A percentile compares a stretch with the other conserved stretches of the same genome.
Conservation (phyloP, 164 flowering plant species). For the Vitis amurensis region DNA sequence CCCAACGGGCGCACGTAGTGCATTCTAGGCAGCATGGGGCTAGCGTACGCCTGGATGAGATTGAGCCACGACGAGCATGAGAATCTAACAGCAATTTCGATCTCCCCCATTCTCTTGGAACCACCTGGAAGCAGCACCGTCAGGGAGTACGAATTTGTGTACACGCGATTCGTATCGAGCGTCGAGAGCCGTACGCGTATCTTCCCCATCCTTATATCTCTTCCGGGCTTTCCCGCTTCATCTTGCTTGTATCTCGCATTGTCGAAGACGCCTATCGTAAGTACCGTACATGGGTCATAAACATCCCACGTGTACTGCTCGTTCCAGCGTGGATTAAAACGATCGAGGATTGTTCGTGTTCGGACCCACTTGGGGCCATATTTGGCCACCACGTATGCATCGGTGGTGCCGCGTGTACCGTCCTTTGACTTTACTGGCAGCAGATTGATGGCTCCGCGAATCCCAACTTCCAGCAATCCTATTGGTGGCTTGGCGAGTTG, state of each 20-base stretch:
- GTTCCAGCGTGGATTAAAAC: conserved; percentile 89
- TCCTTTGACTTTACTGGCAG: conserved; percentile 86
- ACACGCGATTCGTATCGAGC: conserved; percentile 75
- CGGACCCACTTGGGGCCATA: conserved; percentile 98
- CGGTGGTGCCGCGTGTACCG: conserved; percentile 87
- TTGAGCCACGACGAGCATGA: conserved; percentile 76
- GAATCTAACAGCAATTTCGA: conserved; percentile 79
- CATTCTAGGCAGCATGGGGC: conserved; percentile 88
- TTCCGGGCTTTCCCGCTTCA: conserved; percentile 44
- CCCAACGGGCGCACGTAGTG: conserved; percentile 80
- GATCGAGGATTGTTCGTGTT: conserved; percentile 81
- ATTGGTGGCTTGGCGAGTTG: conserved; percentile 74
- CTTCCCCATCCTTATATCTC: conserved; percentile 74
- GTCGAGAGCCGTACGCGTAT: conserved; percentile 78
- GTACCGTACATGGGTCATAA: conserved; percentile 89
- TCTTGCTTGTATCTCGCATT: conserved; percentile 65
- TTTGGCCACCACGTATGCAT: conserved; percentile 90
- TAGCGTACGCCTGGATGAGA: conserved; percentile 62
- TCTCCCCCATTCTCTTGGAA: conserved; percentile 82
- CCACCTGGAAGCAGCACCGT: conserved; percentile 71
- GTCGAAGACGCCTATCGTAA: conserved; percentile 88
- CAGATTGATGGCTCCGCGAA: conserved; percentile 74
- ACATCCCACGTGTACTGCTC: conserved; percentile 98
- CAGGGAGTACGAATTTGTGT: conserved; percentile 54
- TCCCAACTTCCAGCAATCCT: conserved; percentile 87